Base-by-base conservation (phyloP, 768 basidiomycete genomes). In the Leccinellum albellum region DNA sequence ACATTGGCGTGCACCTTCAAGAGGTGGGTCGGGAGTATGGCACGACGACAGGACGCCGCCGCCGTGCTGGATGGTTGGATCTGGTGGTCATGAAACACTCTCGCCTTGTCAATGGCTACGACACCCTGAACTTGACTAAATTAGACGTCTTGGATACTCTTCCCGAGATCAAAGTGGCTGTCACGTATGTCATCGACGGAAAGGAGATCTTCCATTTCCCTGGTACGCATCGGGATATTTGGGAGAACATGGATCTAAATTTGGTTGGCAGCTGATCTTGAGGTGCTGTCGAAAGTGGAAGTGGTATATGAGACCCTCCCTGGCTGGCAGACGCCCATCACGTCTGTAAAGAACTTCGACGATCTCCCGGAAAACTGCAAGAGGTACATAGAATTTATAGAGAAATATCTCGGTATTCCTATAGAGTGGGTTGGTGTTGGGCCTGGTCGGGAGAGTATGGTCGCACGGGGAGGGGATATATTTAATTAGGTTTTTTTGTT, bases 51-150 rank as follows among this genome's bases (percentile, higher is more conserved):
- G 97, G 97, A 7, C 86, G 97, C 28, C 79, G 90, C 35, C 82
- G 97, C 57, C 88, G 97, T 53, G 93, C 94, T 73, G 97, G 97
- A 13, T 99, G 97, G 97, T 85, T 99, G 46, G 97, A 99, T 73
- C 79, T 98, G 14, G 92, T 98, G 55, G 93, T 98, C 42, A 82
- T 99, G 79, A 88, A 86, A 71, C 88, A 98, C 73, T 98, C 96
- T 7, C 85, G 79, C 68, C 75, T 91, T 60, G 92, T 99, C 81
- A 99, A 99, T 72, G 97, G 97, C 33, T 99, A 98, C 73, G 93
- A 96, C 66, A 70, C 75, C 47, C 77, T 98, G 60, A 99, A 99
- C 74, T 80, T 99, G 62, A 99, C 97, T 50, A 99, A 99, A 72
- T 84, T 99, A 48, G 97, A 99, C 66, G 79, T 99, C 15, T 80